Percentiles rank a stretch among this genome's conserved stretches.
These are phyloP conservation scores for Trametes versicolor DNA, from an alignment of 1,284 basidiomycete species.

Conservation along the genomic window DNA sequence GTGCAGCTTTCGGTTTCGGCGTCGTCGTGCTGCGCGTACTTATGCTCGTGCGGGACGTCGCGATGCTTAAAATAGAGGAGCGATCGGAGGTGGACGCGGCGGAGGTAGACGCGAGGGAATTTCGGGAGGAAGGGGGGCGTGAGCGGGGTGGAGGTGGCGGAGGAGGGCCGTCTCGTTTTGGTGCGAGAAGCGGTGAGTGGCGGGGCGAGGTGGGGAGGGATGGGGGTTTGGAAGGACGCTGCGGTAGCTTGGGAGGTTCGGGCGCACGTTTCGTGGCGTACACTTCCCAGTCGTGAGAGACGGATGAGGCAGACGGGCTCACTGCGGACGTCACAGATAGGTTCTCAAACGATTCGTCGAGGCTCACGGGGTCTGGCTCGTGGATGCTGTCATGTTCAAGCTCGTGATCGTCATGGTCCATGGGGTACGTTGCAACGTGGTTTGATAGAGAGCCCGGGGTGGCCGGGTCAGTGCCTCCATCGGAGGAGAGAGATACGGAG, in stretches of 20 bases:
- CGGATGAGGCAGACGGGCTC: constrained; percentile 41
- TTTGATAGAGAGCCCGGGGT: constrained; percentile 54
- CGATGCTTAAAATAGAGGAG: constrained; percentile 69
- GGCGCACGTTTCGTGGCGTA: constrained; percentile 40
- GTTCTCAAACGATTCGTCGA: constrained; percentile 78
- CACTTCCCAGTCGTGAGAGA: constrained; percentile 44
- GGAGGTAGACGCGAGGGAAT: constrained; percentile 39
- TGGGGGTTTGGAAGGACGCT: constrained; percentile 50
- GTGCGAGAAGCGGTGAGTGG: constrained; percentile 33
- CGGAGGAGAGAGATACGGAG: constrained; percentile 81
- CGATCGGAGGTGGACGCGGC: constrained; percentile 62
- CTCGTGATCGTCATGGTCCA: constrained; percentile 51
- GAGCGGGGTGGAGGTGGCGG: constrained; percentile 35
- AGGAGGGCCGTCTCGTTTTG: constrained; percentile 39
- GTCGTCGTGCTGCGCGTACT: constrained; percentile 43
- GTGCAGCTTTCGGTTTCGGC: constrained; percentile 37
- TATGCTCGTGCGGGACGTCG: constrained; percentile 56
- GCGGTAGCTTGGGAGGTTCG: constrained; percentile 64
- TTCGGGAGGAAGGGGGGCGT: constrained; percentile 38
- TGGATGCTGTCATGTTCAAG: constrained; percentile 35
- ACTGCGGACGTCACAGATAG: constrained; percentile 54
- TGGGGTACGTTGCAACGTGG: constrained; percentile 57
- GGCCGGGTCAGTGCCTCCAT: constrained; percentile 57
- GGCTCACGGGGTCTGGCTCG: constrained; percentile 63
- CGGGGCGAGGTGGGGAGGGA: constrained; percentile 35